Evolutionary conservation across 1,139 yeast species (phyloP), one percentile per base, ranked within the genome.

Genomic region (Meyerozyma sp.): DNA sequence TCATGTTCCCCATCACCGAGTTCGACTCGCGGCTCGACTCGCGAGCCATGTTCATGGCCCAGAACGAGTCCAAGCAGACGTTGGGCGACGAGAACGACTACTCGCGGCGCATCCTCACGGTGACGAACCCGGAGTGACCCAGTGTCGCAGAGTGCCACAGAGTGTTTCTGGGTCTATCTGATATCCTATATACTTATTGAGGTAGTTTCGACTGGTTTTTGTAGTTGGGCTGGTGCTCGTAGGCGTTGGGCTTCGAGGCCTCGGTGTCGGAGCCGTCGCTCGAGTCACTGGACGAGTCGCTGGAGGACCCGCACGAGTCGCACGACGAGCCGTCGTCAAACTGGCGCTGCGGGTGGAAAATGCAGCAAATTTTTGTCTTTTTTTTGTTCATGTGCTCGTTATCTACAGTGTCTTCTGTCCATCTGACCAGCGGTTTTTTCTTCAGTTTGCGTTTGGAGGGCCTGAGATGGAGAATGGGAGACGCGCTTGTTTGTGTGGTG

Each of bases 301-400:
- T 56, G 34, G 62, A 54, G 1, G 55, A 53, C 10, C 28, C 28
- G 7, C 8, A 62, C 16, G 75, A 67, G 3, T 61, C 63, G 14
- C 66, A 57, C 1, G 68, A 63, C 40, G 70, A 61, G 10, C 58
- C 46, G 58, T 66, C 73, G 14, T 52, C 93, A 55, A 82, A 84
- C 52, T 81, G 84, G 29, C 81, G 71, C 41, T 83, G 84, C 2
- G 96, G 96, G 57, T 89, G 96, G 66, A 84, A 93, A 20, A 93
- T 91, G 54, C 98, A 91, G 60, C 98, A 93, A n/a, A 91, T 84
- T 63, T 91, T 93, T 16, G 95, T 79, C 61, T 89, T 90, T 67
- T 91, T 91, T 68, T 79, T 86, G 57, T 84, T 78, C 85, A 93
- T 72, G 59, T 85, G 68, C 63, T 91, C 98, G 58, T 91, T 91